Evolutionary conservation across 257 asterid species (phyloP).

Genomic region (Jasminum sambac): DNA sequence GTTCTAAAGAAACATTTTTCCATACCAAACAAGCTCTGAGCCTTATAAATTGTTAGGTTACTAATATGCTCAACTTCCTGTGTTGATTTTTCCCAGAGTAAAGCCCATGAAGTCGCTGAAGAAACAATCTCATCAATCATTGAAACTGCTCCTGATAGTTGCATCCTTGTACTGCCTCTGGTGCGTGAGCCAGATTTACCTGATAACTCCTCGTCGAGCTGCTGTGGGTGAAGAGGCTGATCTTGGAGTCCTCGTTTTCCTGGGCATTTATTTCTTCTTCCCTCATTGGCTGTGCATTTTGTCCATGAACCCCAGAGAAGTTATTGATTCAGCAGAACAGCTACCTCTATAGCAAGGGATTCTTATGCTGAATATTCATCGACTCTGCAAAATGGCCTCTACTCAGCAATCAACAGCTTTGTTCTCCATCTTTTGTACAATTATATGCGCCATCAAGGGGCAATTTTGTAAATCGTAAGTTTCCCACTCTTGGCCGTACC

Average conservation of each 20-base stretch:
- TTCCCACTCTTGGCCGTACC: neutral
- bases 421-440: neutral
- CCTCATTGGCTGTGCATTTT: slow-evolving; percentile 72
- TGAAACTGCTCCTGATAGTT: slow-evolving; percentile 42
- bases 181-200: slow-evolving; percentile 79
- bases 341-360: slow-evolving; percentile 44
- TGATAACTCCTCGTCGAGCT: slow-evolving; percentile 69
- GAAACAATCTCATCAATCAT: slow-evolving; percentile 40
- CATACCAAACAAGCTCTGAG: too few species aligned
- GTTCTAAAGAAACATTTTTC: too few species aligned
- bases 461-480: neutral
- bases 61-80: slow-evolving; percentile 5
- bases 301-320: slow-evolving; percentile 72
- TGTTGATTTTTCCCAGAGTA: slow-evolving; percentile 41
- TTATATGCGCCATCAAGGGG: neutral
- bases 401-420: neutral
- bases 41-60: slow-evolving; percentile 6
- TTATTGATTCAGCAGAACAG: slow-evolving; percentile 34
- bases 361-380: neutral
- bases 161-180: slow-evolving; percentile 62
- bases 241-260: slow-evolving; percentile 76
- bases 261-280: slow-evolving; percentile 62
- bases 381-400: neutral
- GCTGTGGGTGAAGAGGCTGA: slow-evolving; percentile 97
- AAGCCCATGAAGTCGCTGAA: slow-evolving; percentile 44